Conservation (phyloP, 305 asterid species). For the Withania somnifera region DNA sequence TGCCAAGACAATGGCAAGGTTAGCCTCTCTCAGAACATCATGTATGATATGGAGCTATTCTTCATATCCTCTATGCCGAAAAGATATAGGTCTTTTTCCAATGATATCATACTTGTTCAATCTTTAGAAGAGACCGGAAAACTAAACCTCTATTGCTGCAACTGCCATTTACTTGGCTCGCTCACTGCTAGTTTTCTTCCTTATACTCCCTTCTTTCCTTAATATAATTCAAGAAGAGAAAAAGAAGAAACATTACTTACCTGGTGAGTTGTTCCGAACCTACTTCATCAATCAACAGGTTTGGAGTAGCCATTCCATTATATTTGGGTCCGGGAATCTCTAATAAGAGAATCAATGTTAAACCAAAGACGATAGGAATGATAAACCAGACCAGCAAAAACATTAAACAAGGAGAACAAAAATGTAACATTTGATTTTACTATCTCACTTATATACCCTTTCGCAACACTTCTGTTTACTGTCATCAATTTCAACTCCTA, state of each 20-base stretch:
- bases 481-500: neutral
- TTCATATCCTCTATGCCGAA: neutral
- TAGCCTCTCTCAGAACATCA: neutral
- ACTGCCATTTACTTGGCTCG: neutral
- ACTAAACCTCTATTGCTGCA: neutral
- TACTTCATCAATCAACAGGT: conserved; percentile 70
- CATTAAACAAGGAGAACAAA: neutral
- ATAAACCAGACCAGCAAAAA: neutral
- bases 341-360: neutral
- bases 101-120: neutral
- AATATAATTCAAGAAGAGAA: neutral
- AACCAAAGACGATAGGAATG: neutral
- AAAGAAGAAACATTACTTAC: conserved; percentile 16
- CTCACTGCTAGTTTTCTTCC: neutral
- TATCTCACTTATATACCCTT: conserved; percentile 3
- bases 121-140: neutral
- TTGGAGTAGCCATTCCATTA: conserved; percentile 16
- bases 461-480: conserved; percentile 9
- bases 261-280: conserved; percentile 94
- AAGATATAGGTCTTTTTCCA: neutral
- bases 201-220: neutral
- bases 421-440: conserved; percentile 13
- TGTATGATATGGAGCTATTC: neutral
- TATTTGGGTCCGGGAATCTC: neutral
- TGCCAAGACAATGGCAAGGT: neutral